Conservation (phyloP, 306 rosid genomes). For the Sophora flavescens region DNA sequence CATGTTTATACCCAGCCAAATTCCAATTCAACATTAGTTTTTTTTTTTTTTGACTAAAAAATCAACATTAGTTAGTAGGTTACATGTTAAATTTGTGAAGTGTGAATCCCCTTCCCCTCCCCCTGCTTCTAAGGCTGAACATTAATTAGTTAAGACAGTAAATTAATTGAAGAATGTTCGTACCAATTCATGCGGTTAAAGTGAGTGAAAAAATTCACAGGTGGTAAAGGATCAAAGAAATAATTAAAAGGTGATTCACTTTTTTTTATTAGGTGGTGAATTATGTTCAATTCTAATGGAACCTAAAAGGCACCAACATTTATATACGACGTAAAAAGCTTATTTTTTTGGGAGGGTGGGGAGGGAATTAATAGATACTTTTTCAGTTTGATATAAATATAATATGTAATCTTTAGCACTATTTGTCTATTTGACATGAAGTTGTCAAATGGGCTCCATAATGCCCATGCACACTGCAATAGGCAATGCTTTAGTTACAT, state of each 20-base stretch:
- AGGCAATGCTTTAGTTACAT: slow-evolving; percentile 12
- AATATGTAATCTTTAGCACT: not conserved
- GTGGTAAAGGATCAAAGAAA: not conserved
- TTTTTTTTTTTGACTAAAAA: no score
- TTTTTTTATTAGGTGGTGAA: not conserved
- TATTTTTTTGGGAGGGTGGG: not conserved
- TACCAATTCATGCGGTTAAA: not conserved
- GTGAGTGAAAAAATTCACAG: not conserved
- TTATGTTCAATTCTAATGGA: not conserved
- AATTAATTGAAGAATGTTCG: slow-evolving; percentile 11
- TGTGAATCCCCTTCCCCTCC: not conserved
- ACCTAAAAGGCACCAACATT: not conserved
- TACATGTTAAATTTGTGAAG: not conserved
- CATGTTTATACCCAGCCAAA: not conserved
- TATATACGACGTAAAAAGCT: no score
- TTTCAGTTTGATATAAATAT: not conserved
- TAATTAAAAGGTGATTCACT: not conserved
- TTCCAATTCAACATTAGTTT: not conserved
- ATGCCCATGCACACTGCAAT: slow-evolving; percentile 10
- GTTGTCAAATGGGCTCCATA: slow-evolving; percentile 36
- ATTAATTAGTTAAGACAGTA: not conserved
- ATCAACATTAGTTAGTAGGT: not conserved
- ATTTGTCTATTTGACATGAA: slow-evolving; percentile 5
- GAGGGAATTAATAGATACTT: no score
- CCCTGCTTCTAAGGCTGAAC: slow-evolving; percentile 5